phyloP scores from a whole-genome alignment of 1,139 yeast genomes.

The Casaregolazyma suthepensis region DNA sequence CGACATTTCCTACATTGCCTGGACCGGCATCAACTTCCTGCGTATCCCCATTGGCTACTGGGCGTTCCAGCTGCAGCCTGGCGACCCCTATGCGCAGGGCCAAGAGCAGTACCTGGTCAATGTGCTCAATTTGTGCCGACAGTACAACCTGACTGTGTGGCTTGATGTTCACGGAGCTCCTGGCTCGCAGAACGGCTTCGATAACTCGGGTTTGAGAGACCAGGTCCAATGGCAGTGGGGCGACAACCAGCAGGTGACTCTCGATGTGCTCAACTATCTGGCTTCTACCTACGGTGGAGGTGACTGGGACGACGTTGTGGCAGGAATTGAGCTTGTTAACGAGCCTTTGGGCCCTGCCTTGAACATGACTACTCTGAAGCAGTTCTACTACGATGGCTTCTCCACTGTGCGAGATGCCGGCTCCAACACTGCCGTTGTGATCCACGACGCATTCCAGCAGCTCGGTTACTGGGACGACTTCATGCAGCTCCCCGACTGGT shows the following conservation, averaged over 20 bases:
- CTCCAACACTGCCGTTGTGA: slow-evolving; percentile 46
- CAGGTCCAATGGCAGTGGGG: slow-evolving; percentile 43
- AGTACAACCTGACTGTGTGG: slow-evolving; percentile 68
- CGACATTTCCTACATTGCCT: slow-evolving; percentile 59
- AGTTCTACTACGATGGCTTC: slow-evolving; percentile 55
- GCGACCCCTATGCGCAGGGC: slow-evolving; percentile 87
- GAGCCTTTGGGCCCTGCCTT: slow-evolving; percentile 79
- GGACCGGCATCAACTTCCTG: slow-evolving; percentile 73
- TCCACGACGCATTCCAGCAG: slow-evolving; percentile 70
- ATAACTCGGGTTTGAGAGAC: slow-evolving; percentile 86
- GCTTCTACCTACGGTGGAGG: slow-evolving; percentile 60
- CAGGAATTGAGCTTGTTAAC: slow-evolving; percentile 79
- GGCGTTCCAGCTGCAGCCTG: slow-evolving; percentile 64
- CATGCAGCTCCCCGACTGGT: slow-evolving; percentile 40
- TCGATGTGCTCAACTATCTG: slow-evolving; percentile 41
- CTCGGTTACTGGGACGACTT: slow-evolving; percentile 59
- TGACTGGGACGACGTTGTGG: slow-evolving; percentile 62
- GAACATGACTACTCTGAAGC: slow-evolving; percentile 52
- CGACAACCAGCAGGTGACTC: slow-evolving; percentile 47
- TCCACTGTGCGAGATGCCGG: slow-evolving; percentile 43
- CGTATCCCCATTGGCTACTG: slow-evolving; percentile 95
- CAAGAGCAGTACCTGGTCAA: slow-evolving; percentile 65
- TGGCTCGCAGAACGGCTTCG: slow-evolving; percentile 97
- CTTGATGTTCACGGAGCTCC: slow-evolving; percentile 93
- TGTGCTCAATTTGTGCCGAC: slow-evolving; percentile 72